Conservation (phyloP, 78 protist genomes). For the Tieghemostelium lacteum region DNA sequence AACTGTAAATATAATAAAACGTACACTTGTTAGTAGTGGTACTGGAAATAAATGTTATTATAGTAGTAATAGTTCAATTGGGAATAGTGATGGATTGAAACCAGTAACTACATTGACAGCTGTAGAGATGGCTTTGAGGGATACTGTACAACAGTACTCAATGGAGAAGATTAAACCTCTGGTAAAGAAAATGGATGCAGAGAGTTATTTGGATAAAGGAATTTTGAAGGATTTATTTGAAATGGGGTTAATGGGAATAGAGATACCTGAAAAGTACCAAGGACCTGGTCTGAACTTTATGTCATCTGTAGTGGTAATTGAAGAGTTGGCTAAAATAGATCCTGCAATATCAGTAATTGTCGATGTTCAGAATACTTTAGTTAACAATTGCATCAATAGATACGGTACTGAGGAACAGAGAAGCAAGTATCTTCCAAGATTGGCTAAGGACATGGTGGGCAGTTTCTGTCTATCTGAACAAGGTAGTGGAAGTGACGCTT, state of each 20-base stretch:
- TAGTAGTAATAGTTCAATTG: too few species aligned
- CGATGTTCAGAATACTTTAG: slow-evolving; percentile 87
- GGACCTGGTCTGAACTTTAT: slow-evolving; percentile 91
- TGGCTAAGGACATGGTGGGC: slow-evolving; percentile 87
- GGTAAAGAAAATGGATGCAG: slow-evolving; percentile 73
- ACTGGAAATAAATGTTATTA: too few species aligned
- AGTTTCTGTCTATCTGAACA: slow-evolving; percentile 94
- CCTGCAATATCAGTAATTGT: slow-evolving; percentile 82
- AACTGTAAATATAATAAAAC: too few species aligned
- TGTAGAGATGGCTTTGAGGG: slow-evolving; percentile 22
- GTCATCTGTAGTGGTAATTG: slow-evolving; percentile 92
- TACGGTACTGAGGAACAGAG: slow-evolving; percentile 85
- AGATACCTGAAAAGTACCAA: slow-evolving; percentile 84
- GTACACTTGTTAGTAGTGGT: too few species aligned
- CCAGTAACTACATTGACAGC: slow-evolving; percentile 61
- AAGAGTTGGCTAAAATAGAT: slow-evolving; percentile 91
- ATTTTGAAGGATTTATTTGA: slow-evolving; percentile 65
- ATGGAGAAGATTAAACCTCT: slow-evolving; percentile 53
- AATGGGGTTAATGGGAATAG: slow-evolving; percentile 92
- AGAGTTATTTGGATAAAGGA: slow-evolving; percentile 6
- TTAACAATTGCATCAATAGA: slow-evolving; percentile 78
- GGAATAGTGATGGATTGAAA: too few species aligned
- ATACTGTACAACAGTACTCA: slow-evolving; percentile 49
- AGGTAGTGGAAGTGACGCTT: slow-evolving; percentile 94
- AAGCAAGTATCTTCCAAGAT: slow-evolving; percentile 81